Base-by-base conservation (phyloP, 441 rosid genomes). In the Erodium trifolium region DNA sequence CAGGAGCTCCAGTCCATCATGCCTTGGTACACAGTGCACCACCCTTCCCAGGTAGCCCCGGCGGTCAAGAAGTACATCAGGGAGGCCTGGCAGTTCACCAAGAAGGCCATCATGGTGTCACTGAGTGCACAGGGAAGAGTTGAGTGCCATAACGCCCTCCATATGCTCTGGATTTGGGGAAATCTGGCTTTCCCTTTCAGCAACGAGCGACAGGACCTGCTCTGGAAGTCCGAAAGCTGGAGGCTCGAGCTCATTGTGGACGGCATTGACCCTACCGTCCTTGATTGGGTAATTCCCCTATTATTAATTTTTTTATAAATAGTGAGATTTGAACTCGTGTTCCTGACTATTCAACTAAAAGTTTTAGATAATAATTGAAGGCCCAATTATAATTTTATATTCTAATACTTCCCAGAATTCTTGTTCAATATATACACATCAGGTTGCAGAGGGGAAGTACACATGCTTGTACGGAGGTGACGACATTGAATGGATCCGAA, bases 81-180 rank as follows among this genome's bases (percentile, higher is more conserved):
- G 68, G 86, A 84, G 71, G 81, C 66, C 11, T 84, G 83, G 82
- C 66, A 66, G 18, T 84, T 78, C 75, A 66, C 65, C 19, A 76
- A 82, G 77, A 80, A 71, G 78, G 73, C 76, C 12, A 47, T 84
- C 67, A 76, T 84, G 4, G 82, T 84, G 34, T 78, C 71, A n/a
- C 39, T 82, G 66, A 84, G 82, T 68, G 75, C 72, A 0, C 82
- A 79, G 27, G 88, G 84, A 27, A 79, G 59, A 68, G 84, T 77
- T 0, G 72, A 67, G 55, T 75, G 74, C 59, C 31, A 60, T 0
- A 76, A 83, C 3, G 82, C 87, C 1, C 49, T 81, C 68, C 82
- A 79, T 68, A 81, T 79, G 83, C 60, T 78, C 72, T 75, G 78
- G 78, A 82, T 82, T 27, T 84, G 88, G 88, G 86, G 84, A 6